These are phyloP conservation scores for Helicocarpus griseus DNA, from an alignment of 2,329 filamentous ascomycete species.

Conservation along the genomic window DNA sequence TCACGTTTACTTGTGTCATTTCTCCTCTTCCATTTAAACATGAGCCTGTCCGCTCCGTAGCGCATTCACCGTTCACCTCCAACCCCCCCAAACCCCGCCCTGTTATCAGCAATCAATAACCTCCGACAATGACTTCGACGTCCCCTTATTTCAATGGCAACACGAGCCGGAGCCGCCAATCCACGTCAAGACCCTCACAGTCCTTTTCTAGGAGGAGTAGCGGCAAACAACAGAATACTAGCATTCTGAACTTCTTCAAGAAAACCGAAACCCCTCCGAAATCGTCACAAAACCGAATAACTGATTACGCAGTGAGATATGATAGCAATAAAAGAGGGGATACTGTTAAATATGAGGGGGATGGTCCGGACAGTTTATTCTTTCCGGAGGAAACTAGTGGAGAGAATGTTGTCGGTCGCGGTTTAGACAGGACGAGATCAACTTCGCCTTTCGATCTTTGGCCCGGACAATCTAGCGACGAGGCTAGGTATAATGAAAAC, in stretches of 20 bases:
- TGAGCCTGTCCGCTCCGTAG: no score
- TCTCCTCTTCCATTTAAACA: no score
- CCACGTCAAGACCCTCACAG: background rate
- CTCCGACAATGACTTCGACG: background rate
- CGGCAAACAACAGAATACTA: slow-evolving; percentile 41
- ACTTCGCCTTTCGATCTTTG: slow-evolving; percentile 27
- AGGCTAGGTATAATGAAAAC: slow-evolving; percentile 25
- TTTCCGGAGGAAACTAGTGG: slow-evolving; percentile 22
- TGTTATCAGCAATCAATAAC: no score
- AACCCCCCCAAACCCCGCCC: background rate
- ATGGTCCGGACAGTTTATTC: slow-evolving; percentile 22
- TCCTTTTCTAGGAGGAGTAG: background rate
- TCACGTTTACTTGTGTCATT: no score
- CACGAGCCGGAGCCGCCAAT: background rate
- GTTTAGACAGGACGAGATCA: slow-evolving; percentile 13
- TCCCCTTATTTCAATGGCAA: slow-evolving; percentile 1
- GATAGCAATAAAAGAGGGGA: slow-evolving; percentile 16
- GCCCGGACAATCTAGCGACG: slow-evolving; percentile 15
- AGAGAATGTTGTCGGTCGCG: background rate
- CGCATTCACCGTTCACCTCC: no score
- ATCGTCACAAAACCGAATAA: slow-evolving; percentile 45
- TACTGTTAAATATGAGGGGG: background rate
- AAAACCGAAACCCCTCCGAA: slow-evolving; percentile 48
- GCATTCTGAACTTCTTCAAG: slow-evolving; percentile 66
- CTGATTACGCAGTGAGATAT: slow-evolving; percentile 28